Evolutionary conservation across 305 asterid species (phyloP).

Genomic region (Fraxinus baroniana): DNA sequence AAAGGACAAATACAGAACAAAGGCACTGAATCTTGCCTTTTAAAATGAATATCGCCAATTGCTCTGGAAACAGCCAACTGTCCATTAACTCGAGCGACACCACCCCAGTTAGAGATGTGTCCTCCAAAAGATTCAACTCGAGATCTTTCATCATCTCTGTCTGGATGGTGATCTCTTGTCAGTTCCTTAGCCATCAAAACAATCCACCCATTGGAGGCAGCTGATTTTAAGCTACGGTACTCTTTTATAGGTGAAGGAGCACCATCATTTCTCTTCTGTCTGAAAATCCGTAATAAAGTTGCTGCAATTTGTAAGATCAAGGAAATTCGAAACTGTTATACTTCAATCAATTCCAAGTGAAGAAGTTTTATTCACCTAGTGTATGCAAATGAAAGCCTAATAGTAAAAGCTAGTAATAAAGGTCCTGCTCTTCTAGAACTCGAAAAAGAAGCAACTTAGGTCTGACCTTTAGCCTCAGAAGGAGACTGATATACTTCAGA

Average conservation of each 20-base stretch:
- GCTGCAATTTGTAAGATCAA: constrained; percentile 55
- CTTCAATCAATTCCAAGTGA: background rate
- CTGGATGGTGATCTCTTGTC: constrained; percentile 96
- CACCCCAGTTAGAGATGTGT: constrained; percentile 79
- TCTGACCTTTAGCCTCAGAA: constrained; percentile 81
- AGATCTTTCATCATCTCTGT: constrained; percentile 81
- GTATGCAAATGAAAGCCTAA: constrained; percentile 1
- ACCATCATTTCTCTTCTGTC: constrained; percentile 55
- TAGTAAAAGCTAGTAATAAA: constrained; percentile 14
- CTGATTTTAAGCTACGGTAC: constrained; percentile 54
- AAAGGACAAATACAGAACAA: constrained; percentile 2
- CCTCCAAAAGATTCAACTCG: constrained; percentile 97
- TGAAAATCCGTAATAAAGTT: constrained; percentile 65
- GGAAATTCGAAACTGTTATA: constrained; percentile 16
- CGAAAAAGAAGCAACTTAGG: constrained; percentile 15
- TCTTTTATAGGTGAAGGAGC: constrained; percentile 54
- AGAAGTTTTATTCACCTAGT: background rate
- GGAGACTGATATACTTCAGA: constrained; percentile 81
- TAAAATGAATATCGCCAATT: constrained; percentile 80
- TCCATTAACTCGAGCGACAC: constrained; percentile 93
- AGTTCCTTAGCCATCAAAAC: constrained; percentile 74
- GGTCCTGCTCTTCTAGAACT: constrained; percentile 13
- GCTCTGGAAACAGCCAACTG: constrained; percentile 92
- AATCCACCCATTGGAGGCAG: constrained; percentile 72
- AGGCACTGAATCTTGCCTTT: constrained; percentile 47